Percentiles rank a stretch among this genome's conserved stretches.
phyloP scores from a whole-genome alignment of 148 eudicot genomes.

The Dysphania ambrosioides region DNA sequence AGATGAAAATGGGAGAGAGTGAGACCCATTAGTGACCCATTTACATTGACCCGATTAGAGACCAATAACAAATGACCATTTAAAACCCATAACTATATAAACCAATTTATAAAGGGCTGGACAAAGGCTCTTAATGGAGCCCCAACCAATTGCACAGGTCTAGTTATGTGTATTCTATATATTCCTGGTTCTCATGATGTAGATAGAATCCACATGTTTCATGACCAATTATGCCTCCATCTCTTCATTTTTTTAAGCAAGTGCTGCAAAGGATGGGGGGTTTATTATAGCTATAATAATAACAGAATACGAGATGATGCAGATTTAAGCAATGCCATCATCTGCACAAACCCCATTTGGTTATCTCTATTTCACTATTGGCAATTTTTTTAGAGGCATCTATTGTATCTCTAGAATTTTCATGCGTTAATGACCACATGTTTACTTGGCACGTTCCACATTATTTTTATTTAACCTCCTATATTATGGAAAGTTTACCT shows the following conservation, averaged over 20 bases:
- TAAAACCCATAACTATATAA: no score
- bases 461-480: slow-evolving; percentile 8
- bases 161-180: slow-evolving; percentile 4
- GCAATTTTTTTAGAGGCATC: slow-evolving; percentile 2
- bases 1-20: no score
- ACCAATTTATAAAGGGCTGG: no score
- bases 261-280: slow-evolving; percentile 17
- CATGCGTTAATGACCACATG: slow-evolving; percentile 19
- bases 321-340: slow-evolving; percentile 2
- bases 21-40: no score
- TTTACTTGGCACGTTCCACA: neutral
- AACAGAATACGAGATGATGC: neutral
- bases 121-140: no score
- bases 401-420: neutral
- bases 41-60: no score
- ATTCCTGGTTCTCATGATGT: slow-evolving; percentile 6
- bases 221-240: slow-evolving; percentile 23
- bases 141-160: no score
- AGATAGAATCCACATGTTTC: slow-evolving; percentile 14
- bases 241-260: slow-evolving; percentile 7
- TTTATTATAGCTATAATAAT: slow-evolving; percentile 6
- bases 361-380: neutral
- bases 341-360: slow-evolving; percentile 16
- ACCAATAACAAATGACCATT: no score
- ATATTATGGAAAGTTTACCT: slow-evolving; percentile 3